Conservation (phyloP, 306 rosid genomes). For the Cucumis sativus region Cucumber_9930_V3 NC_026655.2:19162001-19162500, state of each 20-base stretch:
- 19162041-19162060: background rate
- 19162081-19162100: background rate
- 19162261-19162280: background rate
- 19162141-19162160: background rate
- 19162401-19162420: background rate
- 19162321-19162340: background rate
- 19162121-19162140: background rate
- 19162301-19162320: background rate
- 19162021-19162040: no score
- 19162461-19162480: background rate
- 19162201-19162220: background rate
- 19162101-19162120: background rate
- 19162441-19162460: background rate
- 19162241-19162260: background rate
- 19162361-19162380: background rate
- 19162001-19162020: no score
- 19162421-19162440: background rate
- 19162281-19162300: background rate
- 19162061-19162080: background rate
- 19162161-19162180: background rate
- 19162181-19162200: background rate
- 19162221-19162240: background rate
- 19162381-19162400: background rate
- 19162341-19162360: background rate
- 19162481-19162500: slow-evolving; percentile 1